Evolutionary conservation across 2,329 filamentous ascomycete genomes (phyloP), one percentile per base, ranked within the genome.

Genomic region (Cordyceps fumosorosea): DNA sequence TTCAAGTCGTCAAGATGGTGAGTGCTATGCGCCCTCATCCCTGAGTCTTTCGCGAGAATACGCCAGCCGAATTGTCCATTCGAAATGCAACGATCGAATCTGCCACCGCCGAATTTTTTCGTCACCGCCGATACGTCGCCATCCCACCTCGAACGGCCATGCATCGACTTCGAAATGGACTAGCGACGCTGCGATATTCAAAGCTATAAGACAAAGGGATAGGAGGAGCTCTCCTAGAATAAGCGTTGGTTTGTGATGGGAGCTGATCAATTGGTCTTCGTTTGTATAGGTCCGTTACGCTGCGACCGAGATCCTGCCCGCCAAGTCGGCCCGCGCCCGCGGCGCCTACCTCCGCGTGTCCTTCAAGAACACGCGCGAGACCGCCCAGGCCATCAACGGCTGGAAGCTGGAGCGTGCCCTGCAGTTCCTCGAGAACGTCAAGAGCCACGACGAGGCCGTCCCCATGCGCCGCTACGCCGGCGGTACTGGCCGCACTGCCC

Each of bases 291-390:
- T 96, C 85, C 91, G 93, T 82, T 97, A 97, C 92, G 91, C 91
- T 81, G 90, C 90, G 78, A 90, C 88, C 77, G 86, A 92, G 79
- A 93, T 96, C 78, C 84, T 89, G 75, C 82, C 88, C 80, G 85
- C 88, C 73, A 97, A 96, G 87, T 96, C 91, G 83, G 95, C 95
- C 81, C 91, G 93, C 84, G 90, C 93, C 78, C 93, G 95, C 82
- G 95, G 96, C 81, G 92, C 93, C 79, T 99, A 98, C 87, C 90
- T 99, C 75, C 92, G 95, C 79, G 93, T 98, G 74, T 96, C 91
- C 74, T 99, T 97, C 91, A 99, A 99, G 89, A 99, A 99, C 89
- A 99, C 95, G 79, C 92, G 95, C 77, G 96, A 99, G 86, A 97
- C 93, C 71, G 95, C 96, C 69, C 95, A 98, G 86, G 93, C 93